Conservation (phyloP, 1,139 yeast species). For the Geotrichum bryndzae region DNA sequence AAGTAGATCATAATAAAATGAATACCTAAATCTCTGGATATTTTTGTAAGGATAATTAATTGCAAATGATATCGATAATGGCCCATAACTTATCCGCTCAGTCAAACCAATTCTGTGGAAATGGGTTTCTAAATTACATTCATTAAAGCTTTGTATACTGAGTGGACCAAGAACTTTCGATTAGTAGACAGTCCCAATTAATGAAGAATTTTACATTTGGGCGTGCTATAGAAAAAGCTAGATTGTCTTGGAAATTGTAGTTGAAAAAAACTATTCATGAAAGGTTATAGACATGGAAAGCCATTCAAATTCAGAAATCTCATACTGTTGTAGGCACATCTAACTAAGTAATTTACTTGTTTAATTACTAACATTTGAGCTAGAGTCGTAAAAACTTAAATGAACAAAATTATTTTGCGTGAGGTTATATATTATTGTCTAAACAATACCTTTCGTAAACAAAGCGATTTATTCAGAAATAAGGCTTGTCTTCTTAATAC, state of each 20-base stretch:
- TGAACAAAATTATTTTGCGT: neutral
- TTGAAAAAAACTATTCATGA: too few species aligned
- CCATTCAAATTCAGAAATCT: neutral
- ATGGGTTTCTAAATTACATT: too few species aligned
- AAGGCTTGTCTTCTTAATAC: neutral
- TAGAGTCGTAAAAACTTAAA: neutral
- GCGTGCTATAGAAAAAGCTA: too few species aligned
- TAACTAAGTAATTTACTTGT: neutral
- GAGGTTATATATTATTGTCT: neutral
- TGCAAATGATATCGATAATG: too few species aligned
- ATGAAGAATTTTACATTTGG: too few species aligned
- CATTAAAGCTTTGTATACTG: too few species aligned
- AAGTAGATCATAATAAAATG: too few species aligned
- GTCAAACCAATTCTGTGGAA: too few species aligned
- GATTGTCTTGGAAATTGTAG: too few species aligned
- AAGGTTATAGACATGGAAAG: neutral
- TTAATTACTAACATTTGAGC: neutral
- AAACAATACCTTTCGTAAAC: neutral
- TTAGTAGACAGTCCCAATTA: too few species aligned
- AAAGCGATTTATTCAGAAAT: neutral
- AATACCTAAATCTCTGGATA: neutral
- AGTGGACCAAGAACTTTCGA: too few species aligned
- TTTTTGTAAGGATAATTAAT: neutral
- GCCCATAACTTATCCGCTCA: too few species aligned
- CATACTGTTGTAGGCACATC: neutral